Percentiles rank a stretch among this genome's conserved stretches.
Evolutionary conservation across 306 rosid genomes (phyloP).

Genomic region (Ochetophila trinervis): DNA sequence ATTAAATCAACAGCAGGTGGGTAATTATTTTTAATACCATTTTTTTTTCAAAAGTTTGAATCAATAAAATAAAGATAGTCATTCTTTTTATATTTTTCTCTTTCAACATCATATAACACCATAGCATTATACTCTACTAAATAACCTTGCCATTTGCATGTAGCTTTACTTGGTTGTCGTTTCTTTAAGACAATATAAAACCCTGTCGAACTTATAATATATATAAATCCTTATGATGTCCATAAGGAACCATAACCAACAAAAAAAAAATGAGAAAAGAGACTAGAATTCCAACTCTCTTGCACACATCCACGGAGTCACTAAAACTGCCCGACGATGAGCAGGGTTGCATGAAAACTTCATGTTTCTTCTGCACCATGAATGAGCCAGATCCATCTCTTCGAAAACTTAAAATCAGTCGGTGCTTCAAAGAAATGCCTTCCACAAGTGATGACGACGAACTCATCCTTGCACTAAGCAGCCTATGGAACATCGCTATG

Average conservation of each 20-base stretch:
- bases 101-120: too few relatives aligned
- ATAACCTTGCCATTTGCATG: too few relatives aligned
- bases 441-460: constrained; percentile 39
- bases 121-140: too few relatives aligned
- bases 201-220: too few relatives aligned
- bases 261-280: background rate
- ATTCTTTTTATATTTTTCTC: too few relatives aligned
- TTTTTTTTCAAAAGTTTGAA: too few relatives aligned
- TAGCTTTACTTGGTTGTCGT: too few relatives aligned
- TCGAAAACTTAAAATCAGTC: constrained; percentile 34
- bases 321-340: constrained; percentile 18
- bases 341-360: constrained; percentile 24
- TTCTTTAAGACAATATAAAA: too few relatives aligned
- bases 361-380: constrained; percentile 67
- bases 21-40: too few relatives aligned
- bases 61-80: too few relatives aligned
- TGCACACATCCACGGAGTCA: constrained; percentile 30
- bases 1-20: too few relatives aligned
- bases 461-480: constrained; percentile 44
- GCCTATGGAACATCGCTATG: constrained; percentile 66
- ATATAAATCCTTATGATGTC: background rate
- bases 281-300: background rate
- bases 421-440: constrained; percentile 52
- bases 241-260: background rate
- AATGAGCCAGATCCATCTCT: constrained; percentile 41